A percentile compares a stretch with the other conserved stretches of the same genome.
Conservation (phyloP, 768 basidiomycete species). For the Tulasnella sp. region DNA sequence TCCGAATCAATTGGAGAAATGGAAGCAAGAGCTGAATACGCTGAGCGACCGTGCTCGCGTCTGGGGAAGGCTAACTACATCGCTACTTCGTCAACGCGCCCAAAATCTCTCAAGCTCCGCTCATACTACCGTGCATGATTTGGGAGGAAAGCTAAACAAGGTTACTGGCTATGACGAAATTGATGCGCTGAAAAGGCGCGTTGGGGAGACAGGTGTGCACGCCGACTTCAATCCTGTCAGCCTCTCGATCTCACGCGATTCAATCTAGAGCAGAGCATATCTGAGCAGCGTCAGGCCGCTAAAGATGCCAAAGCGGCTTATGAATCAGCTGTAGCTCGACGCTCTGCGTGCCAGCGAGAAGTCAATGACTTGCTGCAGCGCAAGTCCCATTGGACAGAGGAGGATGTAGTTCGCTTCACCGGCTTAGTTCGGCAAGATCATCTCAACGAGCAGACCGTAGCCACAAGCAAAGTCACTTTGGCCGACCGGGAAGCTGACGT, state of each 20-base stretch:
- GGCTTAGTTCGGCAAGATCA: conserved; percentile 86
- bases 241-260: conserved; percentile 8
- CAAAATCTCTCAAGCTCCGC: conserved; percentile 49
- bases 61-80: not conserved
- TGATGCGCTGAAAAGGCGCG: conserved; percentile 63
- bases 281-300: conserved; percentile 52
- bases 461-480: conserved; percentile 52
- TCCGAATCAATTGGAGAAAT: not conserved
- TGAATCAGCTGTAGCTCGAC: conserved; percentile 64
- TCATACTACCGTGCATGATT: conserved; percentile 50
- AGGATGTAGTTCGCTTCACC: conserved; percentile 81
- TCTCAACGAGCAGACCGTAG: conserved; percentile 68
- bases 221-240: not conserved
- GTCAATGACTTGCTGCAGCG: conserved; percentile 92
- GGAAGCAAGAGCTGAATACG: conserved; percentile 1
- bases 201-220: conserved; percentile 67
- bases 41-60: not conserved
- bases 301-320: conserved; percentile 62
- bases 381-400: conserved; percentile 85
- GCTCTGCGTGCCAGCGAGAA: conserved; percentile 83
- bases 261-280: conserved; percentile 58
- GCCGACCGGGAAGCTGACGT: conserved; percentile 64
- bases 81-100: conserved; percentile 25
- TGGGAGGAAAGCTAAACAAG: conserved; percentile 71
- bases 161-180: conserved; percentile 90